These are phyloP conservation scores for Casuarina equisetifolia DNA, from an alignment of 306 rosid species.

Conservation along the genomic window DNA sequence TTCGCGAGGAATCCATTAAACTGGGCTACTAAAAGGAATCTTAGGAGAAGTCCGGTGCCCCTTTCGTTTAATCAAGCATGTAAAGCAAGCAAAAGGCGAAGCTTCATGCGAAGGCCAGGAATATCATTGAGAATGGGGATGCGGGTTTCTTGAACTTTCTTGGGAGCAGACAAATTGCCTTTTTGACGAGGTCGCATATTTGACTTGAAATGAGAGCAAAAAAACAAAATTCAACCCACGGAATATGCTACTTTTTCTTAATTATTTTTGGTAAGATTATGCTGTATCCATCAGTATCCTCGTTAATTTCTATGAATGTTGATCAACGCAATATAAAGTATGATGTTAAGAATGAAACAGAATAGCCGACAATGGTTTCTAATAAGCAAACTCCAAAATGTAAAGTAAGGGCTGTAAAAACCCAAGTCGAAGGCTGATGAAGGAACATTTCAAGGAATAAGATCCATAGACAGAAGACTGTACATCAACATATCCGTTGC, in stretches of 20 bases:
- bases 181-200: neutral
- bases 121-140: neutral
- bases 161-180: neutral
- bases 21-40: neutral
- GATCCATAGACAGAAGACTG: conserved; percentile 18
- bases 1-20: conserved; percentile 22
- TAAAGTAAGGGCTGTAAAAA: neutral
- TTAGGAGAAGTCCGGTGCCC: neutral
- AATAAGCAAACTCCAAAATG: no score
- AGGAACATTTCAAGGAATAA: neutral
- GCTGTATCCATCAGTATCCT: no score
- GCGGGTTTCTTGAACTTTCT: neutral
- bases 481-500: conserved; percentile 11
- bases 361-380: neutral
- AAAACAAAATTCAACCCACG: no score
- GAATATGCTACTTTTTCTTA: no score
- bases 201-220: neutral
- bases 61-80: neutral
- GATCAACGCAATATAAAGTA: neutral
- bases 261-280: no score
- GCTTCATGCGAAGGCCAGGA: neutral
- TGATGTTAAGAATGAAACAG: neutral
- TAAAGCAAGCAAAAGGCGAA: neutral
- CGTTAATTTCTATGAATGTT: no score
- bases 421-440: neutral